Percentiles rank a stretch among this genome's conserved stretches.
These are phyloP conservation scores for Xenoacremonium recifei DNA, from an alignment of 2,329 filamentous ascomycete genomes.

Conservation along the genomic window DNA sequence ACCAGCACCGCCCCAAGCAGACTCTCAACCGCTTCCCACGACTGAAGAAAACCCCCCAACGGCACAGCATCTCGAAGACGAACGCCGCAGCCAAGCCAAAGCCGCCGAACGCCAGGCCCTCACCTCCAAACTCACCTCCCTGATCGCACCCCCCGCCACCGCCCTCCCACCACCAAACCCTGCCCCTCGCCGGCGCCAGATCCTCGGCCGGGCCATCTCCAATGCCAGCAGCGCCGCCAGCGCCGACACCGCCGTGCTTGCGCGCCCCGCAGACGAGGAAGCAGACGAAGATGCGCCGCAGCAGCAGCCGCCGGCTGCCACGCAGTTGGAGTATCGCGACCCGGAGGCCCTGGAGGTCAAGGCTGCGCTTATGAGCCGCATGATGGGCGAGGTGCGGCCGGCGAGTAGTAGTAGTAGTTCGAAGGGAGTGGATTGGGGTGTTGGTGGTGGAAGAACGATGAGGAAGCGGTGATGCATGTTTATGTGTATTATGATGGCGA, in stretches of 20 bases:
- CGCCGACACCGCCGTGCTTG: constrained; percentile 34
- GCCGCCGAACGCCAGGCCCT: constrained; percentile 40
- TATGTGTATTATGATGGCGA: neutral
- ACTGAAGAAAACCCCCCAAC: neutral
- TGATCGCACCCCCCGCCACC: constrained; percentile 31
- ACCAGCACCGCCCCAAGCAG: neutral
- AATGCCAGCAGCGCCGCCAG: constrained; percentile 54
- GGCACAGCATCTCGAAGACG: constrained; percentile 4
- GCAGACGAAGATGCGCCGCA: constrained; percentile 18
- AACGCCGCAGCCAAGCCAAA: constrained; percentile 26
- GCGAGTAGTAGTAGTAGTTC: neutral
- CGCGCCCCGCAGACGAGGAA: constrained; percentile 23
- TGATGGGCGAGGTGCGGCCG: constrained; percentile 30
- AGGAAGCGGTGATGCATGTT: constrained; percentile 17
- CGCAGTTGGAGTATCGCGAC: constrained; percentile 55
- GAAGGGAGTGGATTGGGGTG: constrained; percentile 7
- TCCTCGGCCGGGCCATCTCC: constrained; percentile 58
- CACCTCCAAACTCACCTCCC: constrained; percentile 40
- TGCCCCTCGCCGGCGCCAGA: constrained; percentile 42
- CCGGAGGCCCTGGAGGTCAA: constrained; percentile 45
- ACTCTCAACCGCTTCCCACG: neutral
- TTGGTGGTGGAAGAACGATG: constrained; percentile 17
- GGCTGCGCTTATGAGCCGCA: constrained; percentile 44
- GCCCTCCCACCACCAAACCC: constrained; percentile 10
- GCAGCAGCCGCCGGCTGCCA: constrained; percentile 39